phyloP scores from a whole-genome alignment of 73 alveolate species.

The Effrenium voratum region DNA sequence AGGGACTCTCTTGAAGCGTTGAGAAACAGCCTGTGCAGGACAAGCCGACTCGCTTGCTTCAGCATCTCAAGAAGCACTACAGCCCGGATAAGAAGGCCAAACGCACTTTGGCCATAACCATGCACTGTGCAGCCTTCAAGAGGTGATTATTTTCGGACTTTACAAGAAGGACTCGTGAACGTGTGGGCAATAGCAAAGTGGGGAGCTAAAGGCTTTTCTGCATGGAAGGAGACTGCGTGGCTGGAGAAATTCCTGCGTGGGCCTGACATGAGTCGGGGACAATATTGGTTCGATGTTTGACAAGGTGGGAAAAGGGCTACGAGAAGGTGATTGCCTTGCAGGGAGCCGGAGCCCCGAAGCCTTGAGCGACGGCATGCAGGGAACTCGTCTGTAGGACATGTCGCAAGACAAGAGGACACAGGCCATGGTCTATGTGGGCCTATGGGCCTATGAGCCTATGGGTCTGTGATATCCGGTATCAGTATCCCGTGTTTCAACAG shows the following conservation, averaged over 20 bases:
- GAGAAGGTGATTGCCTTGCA: slow-evolving; percentile 97
- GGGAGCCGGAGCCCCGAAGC: slow-evolving; percentile 90
- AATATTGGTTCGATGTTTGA: not conserved
- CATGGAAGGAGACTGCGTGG: slow-evolving; percentile 89
- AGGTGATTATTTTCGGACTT: slow-evolving; percentile 89
- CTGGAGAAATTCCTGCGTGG: slow-evolving; percentile 69
- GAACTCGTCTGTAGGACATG: slow-evolving; percentile 93
- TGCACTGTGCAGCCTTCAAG: not conserved
- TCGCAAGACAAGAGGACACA: slow-evolving; percentile 98
- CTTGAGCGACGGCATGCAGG: not conserved
- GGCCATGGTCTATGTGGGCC: not conserved
- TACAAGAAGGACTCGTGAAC: slow-evolving; percentile 62
- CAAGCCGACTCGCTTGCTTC: slow-evolving; percentile 63
- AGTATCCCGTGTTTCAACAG: too few relatives aligned
- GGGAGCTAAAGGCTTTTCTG: not conserved
- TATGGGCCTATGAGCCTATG: too few relatives aligned
- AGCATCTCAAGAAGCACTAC: slow-evolving; percentile 72
- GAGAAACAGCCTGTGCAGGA: not conserved
- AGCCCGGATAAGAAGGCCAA: slow-evolving; percentile 73
- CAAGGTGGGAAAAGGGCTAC: slow-evolving; percentile 96
- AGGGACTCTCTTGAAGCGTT: too few relatives aligned
- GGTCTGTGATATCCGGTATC: too few relatives aligned
- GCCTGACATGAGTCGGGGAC: not conserved
- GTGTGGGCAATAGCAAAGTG: not conserved
- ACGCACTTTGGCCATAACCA: not conserved